Evolutionary conservation across 176 grass and related monocot genomes (phyloP), one percentile per base, ranked within the genome.

Genomic region (Musa troglodytarum): DNA sequence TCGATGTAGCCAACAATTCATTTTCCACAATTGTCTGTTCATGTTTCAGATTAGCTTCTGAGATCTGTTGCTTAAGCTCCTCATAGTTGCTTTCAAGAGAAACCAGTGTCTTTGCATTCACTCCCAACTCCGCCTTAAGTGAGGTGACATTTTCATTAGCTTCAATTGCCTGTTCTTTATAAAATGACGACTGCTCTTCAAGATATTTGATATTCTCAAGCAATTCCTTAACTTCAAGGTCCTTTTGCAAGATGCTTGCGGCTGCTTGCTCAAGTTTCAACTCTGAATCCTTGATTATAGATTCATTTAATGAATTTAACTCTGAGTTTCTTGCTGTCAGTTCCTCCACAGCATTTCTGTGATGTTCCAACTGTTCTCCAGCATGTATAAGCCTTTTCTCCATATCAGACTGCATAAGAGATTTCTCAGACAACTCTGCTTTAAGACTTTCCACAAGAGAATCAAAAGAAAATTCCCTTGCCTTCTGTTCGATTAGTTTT

Each of bases 271-370:
- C 81, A 52, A 92, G 81, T 77, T 92, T 96, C 73, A 52, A 66
- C 75, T 90, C 85, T 74, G 93, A 88, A 63, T 96, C 93, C 85
- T 92, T 91, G 68, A 88, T 74, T 64, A 96, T 82, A 74, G 87
- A 88, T 58, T 90, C 85, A 54, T 92, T 88, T 52, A 90, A 58
- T 75, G 81, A 50, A 68, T 92, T 87, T 64, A 90, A 74, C 57
- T 96, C 87, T 51, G 87, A 55, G 74, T 87, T 97, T 87, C 90
- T 92, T 57, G 86, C 86, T 74, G 81, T 79, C 75, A 85, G 81
- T 77, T 97, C 85, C 57, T 97, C 88, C 57, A 93, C 76, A 74
- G 67, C 80, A 62, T 82, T 93, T 49, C 70, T 77, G 61, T 81
- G 85, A 87, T 93, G 85, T 83, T 90, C 90, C 76, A 97, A 77